A percentile compares a stretch with the other conserved stretches of the same genome.
phyloP scores from a whole-genome alignment of 129 eudicot species.

The Mikania micrantha region DNA sequence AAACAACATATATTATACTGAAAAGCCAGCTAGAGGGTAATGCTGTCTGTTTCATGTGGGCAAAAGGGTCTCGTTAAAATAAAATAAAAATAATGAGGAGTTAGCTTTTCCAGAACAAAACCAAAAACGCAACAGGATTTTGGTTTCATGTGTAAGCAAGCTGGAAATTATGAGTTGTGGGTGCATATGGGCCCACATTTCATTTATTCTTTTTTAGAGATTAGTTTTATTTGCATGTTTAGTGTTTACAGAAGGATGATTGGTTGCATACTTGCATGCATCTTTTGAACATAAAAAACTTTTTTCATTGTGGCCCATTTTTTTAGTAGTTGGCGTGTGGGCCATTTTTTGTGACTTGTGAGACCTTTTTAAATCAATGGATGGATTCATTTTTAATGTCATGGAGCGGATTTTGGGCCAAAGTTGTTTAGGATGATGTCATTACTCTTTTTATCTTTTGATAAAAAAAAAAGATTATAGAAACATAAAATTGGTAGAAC shows the following conservation, averaged over 20 bases:
- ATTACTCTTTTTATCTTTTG: not conserved
- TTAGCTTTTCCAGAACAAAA: slow-evolving; percentile 1
- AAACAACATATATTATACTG: too few species aligned
- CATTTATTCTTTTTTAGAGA: slow-evolving; percentile 19
- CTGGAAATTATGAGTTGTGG: slow-evolving; percentile 25
- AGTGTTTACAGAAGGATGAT: slow-evolving; percentile 7
- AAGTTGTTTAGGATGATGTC: not conserved
- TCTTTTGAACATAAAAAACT: not conserved
- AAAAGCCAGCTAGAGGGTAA: not conserved
- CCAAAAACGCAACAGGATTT: slow-evolving; percentile 14
- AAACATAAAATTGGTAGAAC: too few species aligned
- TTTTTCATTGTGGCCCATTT: slow-evolving; percentile 17
- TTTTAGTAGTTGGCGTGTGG: not conserved
- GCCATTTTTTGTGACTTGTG: not conserved
- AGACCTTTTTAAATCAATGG: too few species aligned
- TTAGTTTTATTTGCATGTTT: too few species aligned
- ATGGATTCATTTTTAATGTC: not conserved
- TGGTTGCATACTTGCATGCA: slow-evolving; percentile 27
- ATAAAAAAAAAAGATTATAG: not conserved
- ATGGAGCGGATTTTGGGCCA: not conserved
- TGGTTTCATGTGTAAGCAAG: slow-evolving; percentile 20
- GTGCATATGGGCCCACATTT: slow-evolving; percentile 15
- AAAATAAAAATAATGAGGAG: not conserved
- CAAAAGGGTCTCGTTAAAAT: not conserved
- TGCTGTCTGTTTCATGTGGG: slow-evolving; percentile 2